phyloP scores from a whole-genome alignment of 2,329 filamentous ascomycete genomes.

The Epichloe gansuensis region DNA sequence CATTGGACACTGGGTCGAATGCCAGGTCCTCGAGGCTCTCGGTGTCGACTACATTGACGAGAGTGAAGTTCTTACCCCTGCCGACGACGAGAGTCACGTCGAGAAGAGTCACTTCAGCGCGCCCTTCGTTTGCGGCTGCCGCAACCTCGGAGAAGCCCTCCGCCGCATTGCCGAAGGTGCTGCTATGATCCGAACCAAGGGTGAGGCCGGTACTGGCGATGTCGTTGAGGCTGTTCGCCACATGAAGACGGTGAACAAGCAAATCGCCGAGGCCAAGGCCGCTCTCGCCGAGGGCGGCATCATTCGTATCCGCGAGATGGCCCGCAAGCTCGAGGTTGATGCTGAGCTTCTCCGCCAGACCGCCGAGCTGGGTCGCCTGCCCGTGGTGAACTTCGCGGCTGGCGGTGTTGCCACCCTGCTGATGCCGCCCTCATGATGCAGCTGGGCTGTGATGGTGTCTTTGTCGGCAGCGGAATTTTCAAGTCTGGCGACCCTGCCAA shows the following conservation, averaged over 20 bases:
- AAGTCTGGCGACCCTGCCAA: conserved; percentile 86
- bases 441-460: conserved; percentile 93
- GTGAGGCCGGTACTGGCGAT: conserved; percentile 93
- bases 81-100: conserved; percentile 83
- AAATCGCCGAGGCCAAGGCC: conserved; percentile 70
- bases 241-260: conserved; percentile 77
- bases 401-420: conserved; percentile 97
- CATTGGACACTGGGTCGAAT: conserved; percentile 97
- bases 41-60: conserved; percentile 98
- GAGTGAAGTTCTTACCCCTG: conserved; percentile 91
- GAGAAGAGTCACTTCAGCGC: conserved; percentile 73
- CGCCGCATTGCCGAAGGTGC: conserved; percentile 85
- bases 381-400: conserved; percentile 95
- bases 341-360: conserved; percentile 74
- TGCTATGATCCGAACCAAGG: conserved; percentile 98
- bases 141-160: conserved; percentile 86
- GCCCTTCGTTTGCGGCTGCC: conserved; percentile 93
- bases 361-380: conserved; percentile 73
- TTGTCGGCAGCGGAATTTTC: conserved; percentile 95
- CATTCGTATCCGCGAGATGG: conserved; percentile 52
- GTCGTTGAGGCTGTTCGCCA: conserved; percentile 94
- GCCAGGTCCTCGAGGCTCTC: conserved; percentile 91
- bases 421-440: conserved; percentile 98
- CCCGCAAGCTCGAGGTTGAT: conserved; percentile 70
- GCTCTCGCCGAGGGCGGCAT: conserved; percentile 49